Percentiles rank a stretch among this genome's conserved stretches.
Conservation (phyloP, 139 green algal genomes). For the Penium margaritaceum region DNA sequence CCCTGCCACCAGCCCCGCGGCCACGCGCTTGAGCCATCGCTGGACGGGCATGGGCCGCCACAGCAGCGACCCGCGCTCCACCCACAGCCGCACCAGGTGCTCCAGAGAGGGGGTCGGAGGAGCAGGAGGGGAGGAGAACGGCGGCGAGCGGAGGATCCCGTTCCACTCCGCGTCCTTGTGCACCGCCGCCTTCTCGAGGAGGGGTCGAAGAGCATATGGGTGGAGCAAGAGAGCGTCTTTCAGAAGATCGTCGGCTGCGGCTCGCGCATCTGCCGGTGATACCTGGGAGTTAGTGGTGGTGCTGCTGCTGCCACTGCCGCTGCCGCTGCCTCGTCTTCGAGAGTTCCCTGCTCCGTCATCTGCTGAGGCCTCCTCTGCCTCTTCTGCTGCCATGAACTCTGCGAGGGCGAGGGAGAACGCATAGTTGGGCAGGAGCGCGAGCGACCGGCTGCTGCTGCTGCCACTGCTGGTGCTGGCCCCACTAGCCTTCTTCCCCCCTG, state of each 20-base stretch:
- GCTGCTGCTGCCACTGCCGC: no score
- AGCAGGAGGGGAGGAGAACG: conserved; percentile 46
- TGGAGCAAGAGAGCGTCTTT: neutral
- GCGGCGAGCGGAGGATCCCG: neutral
- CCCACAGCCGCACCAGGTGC: conserved; percentile 75
- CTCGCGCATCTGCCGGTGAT: no score
- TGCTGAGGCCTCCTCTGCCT: no score
- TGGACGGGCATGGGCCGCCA: conserved; percentile 73
- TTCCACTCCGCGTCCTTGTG: neutral
- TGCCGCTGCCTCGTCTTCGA: no score
- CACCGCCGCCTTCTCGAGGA: conserved; percentile 51
- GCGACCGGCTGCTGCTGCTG: no score
- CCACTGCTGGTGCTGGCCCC: no score
- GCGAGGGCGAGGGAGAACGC: conserved; percentile 66
- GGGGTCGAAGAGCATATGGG: conserved; percentile 39
- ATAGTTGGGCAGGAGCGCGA: conserved; percentile 74
- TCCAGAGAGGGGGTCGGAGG: conserved; percentile 59
- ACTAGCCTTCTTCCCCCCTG: no score
- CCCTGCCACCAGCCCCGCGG: neutral
- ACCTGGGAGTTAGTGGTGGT: no score
- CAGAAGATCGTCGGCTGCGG: neutral
- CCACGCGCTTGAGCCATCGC: conserved; percentile 55
- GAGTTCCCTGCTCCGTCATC: no score
- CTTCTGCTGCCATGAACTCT: no score
- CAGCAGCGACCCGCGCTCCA: conserved; percentile 71